phyloP scores from a whole-genome alignment of 2,329 filamentous ascomycete genomes.

The Pseudogymnoascus sp. region DNA sequence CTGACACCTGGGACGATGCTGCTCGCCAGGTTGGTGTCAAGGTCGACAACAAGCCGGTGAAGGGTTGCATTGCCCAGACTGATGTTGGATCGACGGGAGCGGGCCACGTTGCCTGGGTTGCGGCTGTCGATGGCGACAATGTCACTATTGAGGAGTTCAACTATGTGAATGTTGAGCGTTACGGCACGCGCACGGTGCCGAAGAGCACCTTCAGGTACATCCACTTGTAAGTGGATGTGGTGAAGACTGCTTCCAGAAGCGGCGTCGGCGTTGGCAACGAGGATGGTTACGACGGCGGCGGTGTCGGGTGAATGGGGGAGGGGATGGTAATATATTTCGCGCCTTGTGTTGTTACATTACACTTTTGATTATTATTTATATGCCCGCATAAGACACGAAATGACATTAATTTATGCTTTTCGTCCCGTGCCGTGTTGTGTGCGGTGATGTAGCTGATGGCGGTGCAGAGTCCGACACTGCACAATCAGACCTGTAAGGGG shows the following conservation, averaged over 20 bases:
- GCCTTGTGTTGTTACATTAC: not conserved
- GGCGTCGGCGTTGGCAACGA: not conserved
- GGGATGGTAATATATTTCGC: not conserved
- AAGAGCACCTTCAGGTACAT: not conserved
- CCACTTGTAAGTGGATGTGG: not conserved
- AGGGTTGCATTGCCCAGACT: not conserved
- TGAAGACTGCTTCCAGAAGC: not conserved
- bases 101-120: not conserved
- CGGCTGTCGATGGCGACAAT: not conserved
- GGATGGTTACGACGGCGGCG: not conserved
- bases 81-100: not conserved
- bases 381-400: not conserved
- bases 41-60: not conserved
- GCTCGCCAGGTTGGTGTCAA: not conserved
- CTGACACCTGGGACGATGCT: not conserved
- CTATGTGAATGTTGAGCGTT: not conserved
- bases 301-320: no score
- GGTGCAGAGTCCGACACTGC: not conserved
- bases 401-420: slow-evolving; percentile 6
- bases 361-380: not conserved
- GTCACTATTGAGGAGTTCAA: not conserved
- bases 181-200: not conserved
- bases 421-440: not conserved
- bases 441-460: not conserved
- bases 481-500: no score